phyloP scores from a whole-genome alignment of 371 early-diverging fungal genomes.

The Circinella minor region DNA sequence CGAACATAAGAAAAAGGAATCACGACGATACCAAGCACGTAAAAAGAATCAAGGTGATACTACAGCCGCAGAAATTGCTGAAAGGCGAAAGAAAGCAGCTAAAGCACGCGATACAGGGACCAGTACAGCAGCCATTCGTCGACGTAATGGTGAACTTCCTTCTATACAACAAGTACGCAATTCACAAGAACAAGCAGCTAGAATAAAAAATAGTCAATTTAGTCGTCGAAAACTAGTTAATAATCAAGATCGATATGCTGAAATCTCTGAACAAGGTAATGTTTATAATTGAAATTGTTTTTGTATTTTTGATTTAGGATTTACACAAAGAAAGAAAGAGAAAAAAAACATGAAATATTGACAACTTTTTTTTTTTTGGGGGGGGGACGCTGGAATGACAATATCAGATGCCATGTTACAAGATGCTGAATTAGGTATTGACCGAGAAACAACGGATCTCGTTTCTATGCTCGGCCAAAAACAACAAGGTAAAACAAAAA shows the following conservation, averaged over 20 bases:
- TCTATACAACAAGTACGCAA: conserved; percentile 17
- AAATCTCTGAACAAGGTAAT: conserved; percentile 40
- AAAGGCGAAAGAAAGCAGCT: conserved; percentile 31
- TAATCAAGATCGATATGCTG: conserved; percentile 45
- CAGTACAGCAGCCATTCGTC: conserved; percentile 42
- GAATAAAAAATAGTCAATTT: conserved; percentile 20
- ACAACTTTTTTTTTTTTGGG: too few species aligned
- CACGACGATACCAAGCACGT: conserved; percentile 46
- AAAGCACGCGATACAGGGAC: conserved; percentile 39
- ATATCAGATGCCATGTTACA: conserved; percentile 33
- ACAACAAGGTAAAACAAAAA: conserved; percentile 29
- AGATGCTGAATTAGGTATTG: conserved; percentile 55
- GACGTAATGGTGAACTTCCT: conserved; percentile 46
- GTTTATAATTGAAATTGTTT: neutral
- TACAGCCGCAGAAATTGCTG: conserved; percentile 43
- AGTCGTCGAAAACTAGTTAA: conserved; percentile 37
- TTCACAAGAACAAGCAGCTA: conserved; percentile 13
- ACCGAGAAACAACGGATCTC: conserved; percentile 52
- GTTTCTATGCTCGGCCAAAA: conserved; percentile 46
- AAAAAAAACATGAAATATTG: too few species aligned
- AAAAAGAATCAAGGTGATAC: conserved; percentile 47
- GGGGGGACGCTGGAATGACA: too few species aligned
- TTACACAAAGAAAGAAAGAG: neutral
- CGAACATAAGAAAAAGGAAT: conserved; percentile 50
- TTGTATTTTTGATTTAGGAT: too few species aligned